phyloP scores from a whole-genome alignment of 106 monocot species.

The Dioscorea alata region DNA sequence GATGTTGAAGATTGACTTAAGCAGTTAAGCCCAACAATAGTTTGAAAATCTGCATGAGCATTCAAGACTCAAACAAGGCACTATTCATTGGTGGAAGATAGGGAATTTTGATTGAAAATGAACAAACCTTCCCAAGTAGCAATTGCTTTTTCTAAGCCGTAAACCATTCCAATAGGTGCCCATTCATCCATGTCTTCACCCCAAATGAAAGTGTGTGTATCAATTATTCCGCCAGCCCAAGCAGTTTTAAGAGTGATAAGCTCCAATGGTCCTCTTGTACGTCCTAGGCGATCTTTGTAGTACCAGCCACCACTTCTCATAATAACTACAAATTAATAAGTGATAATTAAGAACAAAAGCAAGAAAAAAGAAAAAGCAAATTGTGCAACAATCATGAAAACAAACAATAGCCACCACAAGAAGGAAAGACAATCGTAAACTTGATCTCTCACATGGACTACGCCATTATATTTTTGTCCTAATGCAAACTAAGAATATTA shows the following conservation, averaged over 20 bases:
- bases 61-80: background rate
- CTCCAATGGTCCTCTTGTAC: constrained; percentile 76
- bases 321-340: constrained; percentile 37
- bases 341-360: too few relatives aligned
- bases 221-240: constrained; percentile 90
- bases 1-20: background rate
- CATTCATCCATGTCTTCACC: constrained; percentile 96
- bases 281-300: constrained; percentile 85
- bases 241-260: constrained; percentile 89
- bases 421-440: too few relatives aligned
- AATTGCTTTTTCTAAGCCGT: constrained; percentile 83
- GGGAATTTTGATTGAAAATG: background rate
- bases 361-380: too few relatives aligned
- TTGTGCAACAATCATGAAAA: too few relatives aligned
- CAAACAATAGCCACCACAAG: too few relatives aligned
- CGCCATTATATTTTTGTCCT: too few relatives aligned
- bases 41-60: background rate
- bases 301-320: constrained; percentile 89
- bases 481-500: too few relatives aligned
- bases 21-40: background rate
- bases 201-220: constrained; percentile 81
- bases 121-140: constrained; percentile 85
- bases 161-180: constrained; percentile 90
- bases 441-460: too few relatives aligned
- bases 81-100: background rate